Evolutionary conservation across 2,329 filamentous ascomycete species (phyloP).

Genomic region (Aaosphaeria pasadenensis): DNA sequence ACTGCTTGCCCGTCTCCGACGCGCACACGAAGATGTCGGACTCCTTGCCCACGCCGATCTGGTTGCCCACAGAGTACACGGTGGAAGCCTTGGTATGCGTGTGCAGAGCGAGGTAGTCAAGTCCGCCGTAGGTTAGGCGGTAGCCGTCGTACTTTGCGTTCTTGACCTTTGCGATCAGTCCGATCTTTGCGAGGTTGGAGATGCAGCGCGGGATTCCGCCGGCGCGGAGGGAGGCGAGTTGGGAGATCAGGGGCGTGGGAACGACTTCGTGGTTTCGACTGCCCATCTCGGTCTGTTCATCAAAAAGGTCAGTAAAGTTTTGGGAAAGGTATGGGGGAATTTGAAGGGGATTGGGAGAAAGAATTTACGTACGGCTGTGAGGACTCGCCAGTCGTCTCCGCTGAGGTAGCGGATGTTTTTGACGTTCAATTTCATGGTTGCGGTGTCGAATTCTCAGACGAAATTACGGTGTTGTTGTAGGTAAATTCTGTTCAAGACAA

Average conservation of each 20-base stretch:
- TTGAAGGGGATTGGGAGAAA: too few relatives aligned
- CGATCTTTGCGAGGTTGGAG: slow-evolving; percentile 85
- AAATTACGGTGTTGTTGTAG: background rate
- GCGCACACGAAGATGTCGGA: slow-evolving; percentile 96
- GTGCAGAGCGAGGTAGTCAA: slow-evolving; percentile 96
- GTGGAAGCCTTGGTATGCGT: slow-evolving; percentile 75
- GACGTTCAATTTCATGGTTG: slow-evolving; percentile 86
- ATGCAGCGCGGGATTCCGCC: slow-evolving; percentile 82
- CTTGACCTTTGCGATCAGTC: slow-evolving; percentile 87
- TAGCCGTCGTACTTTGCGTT: slow-evolving; percentile 98
- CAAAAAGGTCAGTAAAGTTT: background rate
- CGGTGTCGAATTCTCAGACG: slow-evolving; percentile 1
- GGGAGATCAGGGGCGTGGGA: slow-evolving; percentile 82
- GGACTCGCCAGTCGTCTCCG: slow-evolving; percentile 89
- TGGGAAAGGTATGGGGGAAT: background rate
- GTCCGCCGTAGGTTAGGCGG: slow-evolving; percentile 89
- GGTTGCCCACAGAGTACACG: slow-evolving; percentile 89
- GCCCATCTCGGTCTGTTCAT: slow-evolving; percentile 76
- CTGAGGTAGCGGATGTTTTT: slow-evolving; percentile 90
- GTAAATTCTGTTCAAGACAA: too few relatives aligned
- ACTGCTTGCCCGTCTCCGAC: slow-evolving; percentile 70
- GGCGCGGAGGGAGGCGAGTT: slow-evolving; percentile 71
- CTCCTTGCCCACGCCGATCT: slow-evolving; percentile 96
- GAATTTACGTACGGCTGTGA: slow-evolving; percentile 68
- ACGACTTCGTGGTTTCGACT: slow-evolving; percentile 97